Percentiles rank a stretch among this genome's conserved stretches.
Evolutionary conservation across 2,329 filamentous ascomycete species (phyloP).

Genomic region (Alternaria longipes): DNA sequence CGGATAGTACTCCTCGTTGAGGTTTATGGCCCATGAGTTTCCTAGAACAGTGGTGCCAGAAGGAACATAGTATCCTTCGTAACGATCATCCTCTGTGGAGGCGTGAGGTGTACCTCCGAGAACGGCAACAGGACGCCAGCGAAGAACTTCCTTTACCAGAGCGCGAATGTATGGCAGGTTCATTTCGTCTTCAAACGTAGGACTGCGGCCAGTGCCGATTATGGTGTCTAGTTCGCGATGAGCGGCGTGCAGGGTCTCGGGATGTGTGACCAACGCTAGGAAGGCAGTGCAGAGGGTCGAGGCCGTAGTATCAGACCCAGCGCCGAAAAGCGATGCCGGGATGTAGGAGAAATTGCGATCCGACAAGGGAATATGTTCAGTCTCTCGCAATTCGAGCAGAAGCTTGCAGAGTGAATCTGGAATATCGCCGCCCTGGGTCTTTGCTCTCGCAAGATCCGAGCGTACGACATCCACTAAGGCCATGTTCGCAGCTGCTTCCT

Average conservation of each 20-base stretch:
- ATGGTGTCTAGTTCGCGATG: slow-evolving; percentile 55
- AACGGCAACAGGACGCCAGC: slow-evolving; percentile 53
- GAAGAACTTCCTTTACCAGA: slow-evolving; percentile 49
- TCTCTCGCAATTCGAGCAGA: slow-evolving; percentile 54
- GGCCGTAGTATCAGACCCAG: slow-evolving; percentile 62
- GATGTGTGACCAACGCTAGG: slow-evolving; percentile 59
- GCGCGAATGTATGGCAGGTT: slow-evolving; percentile 53
- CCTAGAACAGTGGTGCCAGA: slow-evolving; percentile 58
- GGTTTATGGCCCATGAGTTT: slow-evolving; percentile 58
- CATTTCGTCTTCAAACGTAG: slow-evolving; percentile 50
- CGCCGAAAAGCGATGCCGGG: slow-evolving; percentile 58
- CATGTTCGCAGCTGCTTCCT: slow-evolving; percentile 55
- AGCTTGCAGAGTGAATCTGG: slow-evolving; percentile 58
- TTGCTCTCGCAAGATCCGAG: slow-evolving; percentile 50
- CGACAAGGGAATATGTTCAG: slow-evolving; percentile 52
- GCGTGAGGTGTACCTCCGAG: slow-evolving; percentile 60
- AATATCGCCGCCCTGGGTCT: slow-evolving; percentile 43
- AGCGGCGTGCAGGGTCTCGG: slow-evolving; percentile 54
- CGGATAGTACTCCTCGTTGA: slow-evolving; percentile 53
- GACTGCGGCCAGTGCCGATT: slow-evolving; percentile 42
- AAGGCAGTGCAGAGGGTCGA: slow-evolving; percentile 61
- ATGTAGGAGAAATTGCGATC: slow-evolving; percentile 57
- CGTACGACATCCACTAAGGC: slow-evolving; percentile 54
- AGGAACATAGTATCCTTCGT: slow-evolving; percentile 61
- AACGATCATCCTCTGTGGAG: slow-evolving; percentile 59